Percentiles rank a stretch among this genome's conserved stretches.
These are phyloP conservation scores for Amesomyces nigricolor DNA, from an alignment of 2,329 filamentous ascomycete species.

Conservation along the genomic window DNA sequence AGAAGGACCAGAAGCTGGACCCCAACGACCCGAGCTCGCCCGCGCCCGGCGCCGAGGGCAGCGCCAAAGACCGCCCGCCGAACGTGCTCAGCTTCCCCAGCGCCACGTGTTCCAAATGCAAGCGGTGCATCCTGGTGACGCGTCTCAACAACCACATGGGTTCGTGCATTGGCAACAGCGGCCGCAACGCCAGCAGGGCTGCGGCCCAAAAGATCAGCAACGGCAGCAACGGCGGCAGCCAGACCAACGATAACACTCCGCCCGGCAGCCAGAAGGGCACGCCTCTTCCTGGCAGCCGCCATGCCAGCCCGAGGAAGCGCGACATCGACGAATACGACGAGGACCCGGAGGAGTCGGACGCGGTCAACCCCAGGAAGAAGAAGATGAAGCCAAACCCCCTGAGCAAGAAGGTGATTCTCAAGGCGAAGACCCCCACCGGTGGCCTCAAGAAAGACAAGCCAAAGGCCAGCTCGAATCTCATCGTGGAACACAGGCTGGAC, in stretches of 20 bases:
- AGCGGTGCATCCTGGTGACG: conserved; percentile 59
- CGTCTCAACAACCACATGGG: conserved; percentile 64
- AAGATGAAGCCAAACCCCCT: conserved; percentile 44
- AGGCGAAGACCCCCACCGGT: conserved; percentile 39
- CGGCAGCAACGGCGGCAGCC: conserved; percentile 41
- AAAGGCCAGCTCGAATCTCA: conserved; percentile 46
- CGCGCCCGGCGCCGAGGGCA: conserved; percentile 24
- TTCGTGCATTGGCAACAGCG: conserved; percentile 61
- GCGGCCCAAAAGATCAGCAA: conserved; percentile 60
- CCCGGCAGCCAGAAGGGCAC: conserved; percentile 60
- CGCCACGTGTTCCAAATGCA: conserved; percentile 62
- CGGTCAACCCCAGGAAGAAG: conserved; percentile 51
- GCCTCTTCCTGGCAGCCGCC: conserved; percentile 49
- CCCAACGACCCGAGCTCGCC: conserved; percentile 41
- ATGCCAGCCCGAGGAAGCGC: conserved; percentile 51
- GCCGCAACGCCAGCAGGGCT: conserved; percentile 56
- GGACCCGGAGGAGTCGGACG: conserved; percentile 47
- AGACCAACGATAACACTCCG: conserved; percentile 52
- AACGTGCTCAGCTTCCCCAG: conserved; percentile 61
- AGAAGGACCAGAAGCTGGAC: conserved; percentile 60
- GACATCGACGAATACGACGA: conserved; percentile 51
- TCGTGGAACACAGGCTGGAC: conserved; percentile 42
- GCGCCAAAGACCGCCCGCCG: conserved; percentile 50
- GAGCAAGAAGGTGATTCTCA: conserved; percentile 52
- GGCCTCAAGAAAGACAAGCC: conserved; percentile 49